Conservation (phyloP, 2,329 filamentous ascomycete genomes). For the Sporothrix variecibatus region DNA sequence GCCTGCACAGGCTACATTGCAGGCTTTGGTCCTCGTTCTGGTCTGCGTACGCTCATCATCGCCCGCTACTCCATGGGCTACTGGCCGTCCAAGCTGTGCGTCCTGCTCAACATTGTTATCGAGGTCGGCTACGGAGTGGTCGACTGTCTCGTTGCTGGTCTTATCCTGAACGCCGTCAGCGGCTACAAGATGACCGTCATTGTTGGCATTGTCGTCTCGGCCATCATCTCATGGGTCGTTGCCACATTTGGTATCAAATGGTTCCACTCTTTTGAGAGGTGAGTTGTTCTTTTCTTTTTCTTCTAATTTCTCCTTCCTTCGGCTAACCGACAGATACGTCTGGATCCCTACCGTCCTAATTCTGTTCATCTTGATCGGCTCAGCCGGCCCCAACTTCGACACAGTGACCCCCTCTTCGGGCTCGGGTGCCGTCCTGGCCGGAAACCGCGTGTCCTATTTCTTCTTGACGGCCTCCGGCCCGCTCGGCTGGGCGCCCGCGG, state of each 20-base stretch:
- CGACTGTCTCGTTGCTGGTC: constrained; percentile 66
- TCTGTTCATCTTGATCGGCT: constrained; percentile 62
- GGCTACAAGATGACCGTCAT: constrained; percentile 60
- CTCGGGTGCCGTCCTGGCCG: constrained; percentile 54
- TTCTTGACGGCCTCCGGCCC: constrained; percentile 66
- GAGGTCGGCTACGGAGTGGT: constrained; percentile 49
- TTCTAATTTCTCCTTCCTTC: too few species aligned
- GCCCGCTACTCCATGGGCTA: constrained; percentile 40
- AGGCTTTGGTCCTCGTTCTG: constrained; percentile 24
- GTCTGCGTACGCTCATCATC: constrained; percentile 31
- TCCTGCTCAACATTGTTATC: constrained; percentile 37
- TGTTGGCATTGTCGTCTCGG: constrained; percentile 67
- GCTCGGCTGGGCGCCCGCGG: constrained; percentile 63
- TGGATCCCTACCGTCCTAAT: constrained; percentile 65
- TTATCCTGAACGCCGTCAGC: constrained; percentile 67
- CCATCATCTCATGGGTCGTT: constrained; percentile 62
- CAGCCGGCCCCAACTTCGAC: constrained; percentile 58
- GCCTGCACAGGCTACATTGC: constrained; percentile 27
- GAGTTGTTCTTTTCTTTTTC: too few species aligned
- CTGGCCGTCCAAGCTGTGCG: constrained; percentile 38
- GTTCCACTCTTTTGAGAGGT: constrained; percentile 68
- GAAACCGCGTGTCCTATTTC: constrained; percentile 67
- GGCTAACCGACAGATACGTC: constrained; percentile 44
- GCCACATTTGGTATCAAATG: constrained; percentile 68
- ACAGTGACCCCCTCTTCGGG: constrained; percentile 48